Evolutionary conservation across 345 rosid genomes (phyloP), one percentile per base, ranked within the genome.

Genomic region (Cochlearia excelsa): DNA sequence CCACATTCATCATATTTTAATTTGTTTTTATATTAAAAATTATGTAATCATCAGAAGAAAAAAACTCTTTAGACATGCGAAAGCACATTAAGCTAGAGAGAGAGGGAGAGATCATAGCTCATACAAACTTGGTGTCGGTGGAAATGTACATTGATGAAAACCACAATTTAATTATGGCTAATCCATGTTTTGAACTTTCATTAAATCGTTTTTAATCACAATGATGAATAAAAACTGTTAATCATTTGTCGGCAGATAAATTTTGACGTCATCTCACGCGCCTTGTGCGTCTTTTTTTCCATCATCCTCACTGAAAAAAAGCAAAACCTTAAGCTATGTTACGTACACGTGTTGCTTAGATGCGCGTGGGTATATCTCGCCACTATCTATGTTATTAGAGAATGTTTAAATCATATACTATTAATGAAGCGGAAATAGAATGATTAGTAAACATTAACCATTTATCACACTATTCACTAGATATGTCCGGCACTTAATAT

Each of bases 41-140:
- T 30, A 39, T 30, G 23, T 26, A 46, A 53, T 62, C 39, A 62
- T 62, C 57, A 44, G 42, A 47, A 11, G 8, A 53, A 28, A 16
- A 16, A 16, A 16, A 16, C 23, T 50, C 54, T 43, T 48, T 34
- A 68, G 51, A 46, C 57, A 46, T 61, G 67, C 56, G 39, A 50
- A 51, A 37, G 28, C 63, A 63, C 59, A 63, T 46, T 37, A 43
- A 70, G 67, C 57, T 41, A 27, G 46, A 61, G 40, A 55, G 46
- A 41, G 46, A 27, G 35, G 1, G 35, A 33, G 35, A 33, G 35
- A 33, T 3, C 23, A 16, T 16, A 16, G 23, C 23, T 48, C 53
- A 62, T 54, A 61, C 48, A 30, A 63, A 51, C 43, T 63, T 3
- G 6, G 47, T 57, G 74, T 70, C 74, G 69, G 74, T 70, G 65